Base-by-base conservation (phyloP, 306 rosid species). In the Glycyrrhiza uralensis region DNA sequence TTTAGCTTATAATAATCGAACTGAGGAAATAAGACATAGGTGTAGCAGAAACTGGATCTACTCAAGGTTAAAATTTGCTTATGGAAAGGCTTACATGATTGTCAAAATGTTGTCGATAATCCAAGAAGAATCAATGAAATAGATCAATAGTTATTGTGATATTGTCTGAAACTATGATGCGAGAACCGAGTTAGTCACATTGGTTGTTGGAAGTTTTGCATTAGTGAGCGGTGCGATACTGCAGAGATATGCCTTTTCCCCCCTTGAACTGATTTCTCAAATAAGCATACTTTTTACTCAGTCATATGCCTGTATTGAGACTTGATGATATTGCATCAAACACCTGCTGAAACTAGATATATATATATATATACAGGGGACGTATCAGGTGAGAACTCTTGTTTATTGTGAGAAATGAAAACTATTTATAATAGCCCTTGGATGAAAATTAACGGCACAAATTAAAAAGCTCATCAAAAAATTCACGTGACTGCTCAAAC, bases 81-180 rank as follows among this genome's bases (percentile, higher is more conserved):
- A 3, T 19, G 47, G 68, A 39, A 81, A 44, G 42, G 71, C 29
- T 73, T 46, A 39, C 24, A 54, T 72, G 71, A 47, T 72, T 24
- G 44, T 73, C 47, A 14, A 60, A 51, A 60, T 50, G 57, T 6
- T 72, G 28, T 42, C 4, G 32, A 49, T 26, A 19, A 26, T 50
- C 45, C 66, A 35, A 33, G 32, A 46, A 71, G 55, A 58, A 29
- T 71, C 2, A 19, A 28, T 39, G 61, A 58, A 56, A 47, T 66
- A 5, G 63, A 55, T 35, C 17, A 19, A 15, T 6, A 26, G 13
- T 18, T 26, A 10, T 45, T 44, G 22, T 46, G 49, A 14, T 33
- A 36, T 54, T 76, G 35, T 39, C 33, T 28, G 42, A 36, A 8
- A 66, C 51, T 26, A 11, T 67, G 62, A 32, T 46, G 71, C 6